Base-by-base conservation (phyloP, 305 asterid species). In the Solanum hybrid region DNA sequence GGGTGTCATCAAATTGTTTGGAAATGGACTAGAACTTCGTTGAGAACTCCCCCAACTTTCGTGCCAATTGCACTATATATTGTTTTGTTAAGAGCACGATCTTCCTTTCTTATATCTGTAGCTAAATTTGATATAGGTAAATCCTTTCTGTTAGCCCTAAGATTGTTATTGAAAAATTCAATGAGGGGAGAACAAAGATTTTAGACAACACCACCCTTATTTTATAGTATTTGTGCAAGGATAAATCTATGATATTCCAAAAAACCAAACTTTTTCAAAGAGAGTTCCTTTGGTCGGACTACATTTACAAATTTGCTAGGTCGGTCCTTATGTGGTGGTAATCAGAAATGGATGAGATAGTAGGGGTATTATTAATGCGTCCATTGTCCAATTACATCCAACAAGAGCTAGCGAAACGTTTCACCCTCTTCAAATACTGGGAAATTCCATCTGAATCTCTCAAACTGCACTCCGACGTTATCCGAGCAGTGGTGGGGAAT, bases 351-450 rank as follows among this genome's bases (percentile, higher is more conserved):
- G 94, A 77, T 7, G 72, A 79, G 89, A 89, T 92, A 84, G 93
- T 92, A 79, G 93, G 95, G 40, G 94, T 95, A 80, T 92, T 94
- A 64, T 89, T 88, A 27, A 92, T 92, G 90, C 93, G 96, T 14
- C 94, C 95, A 79, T 89, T 95, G 38, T 95, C 97, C 72, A 42
- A 78, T 29, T 94, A 94, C 93, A 79, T 95, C 79, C 95, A 93
- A 46, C 89, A 90, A 24, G 90, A 93, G 92, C 93, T 95, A 64
- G 86, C 94, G 66, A 85, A 37, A 32, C 92, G 95, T 5, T 95
- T 89, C 92, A 90, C 91, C 13, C 95, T 95, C 89, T 88, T 92
- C 91, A 93, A 90, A 86, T 90, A 88, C 90, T 95, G 97, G 96
- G 91, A 94, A 90, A 80, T 91, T 27, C 92, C 94, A 66, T 90